Conservation (phyloP, 2,329 filamentous ascomycete species). For the Phaeosphaeriaceae sp. region DNA sequence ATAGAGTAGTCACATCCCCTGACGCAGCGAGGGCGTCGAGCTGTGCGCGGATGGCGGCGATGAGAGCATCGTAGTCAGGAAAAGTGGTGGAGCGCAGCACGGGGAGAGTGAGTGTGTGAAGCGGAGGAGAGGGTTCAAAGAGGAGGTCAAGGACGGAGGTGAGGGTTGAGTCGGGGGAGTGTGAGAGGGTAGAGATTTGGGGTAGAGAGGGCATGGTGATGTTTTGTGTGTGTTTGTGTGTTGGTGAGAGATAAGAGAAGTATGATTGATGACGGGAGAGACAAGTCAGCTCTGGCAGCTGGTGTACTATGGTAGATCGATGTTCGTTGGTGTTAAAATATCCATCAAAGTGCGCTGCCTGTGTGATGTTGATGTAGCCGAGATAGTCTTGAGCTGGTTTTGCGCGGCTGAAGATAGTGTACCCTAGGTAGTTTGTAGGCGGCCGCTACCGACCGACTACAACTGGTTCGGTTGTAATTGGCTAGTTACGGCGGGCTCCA, state of each 20-base stretch:
- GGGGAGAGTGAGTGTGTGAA: slow-evolving; percentile 76
- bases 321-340: no score
- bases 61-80: slow-evolving; percentile 71
- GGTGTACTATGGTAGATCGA: no score
- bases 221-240: not conserved
- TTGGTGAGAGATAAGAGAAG: no score
- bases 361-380: no score
- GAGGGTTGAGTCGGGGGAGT: slow-evolving; percentile 63
- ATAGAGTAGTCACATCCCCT: slow-evolving; percentile 65
- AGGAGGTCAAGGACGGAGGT: slow-evolving; percentile 73
- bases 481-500: not conserved
- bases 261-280: no score
- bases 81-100: slow-evolving; percentile 68
- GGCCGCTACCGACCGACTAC: slow-evolving; percentile 38
- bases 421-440: slow-evolving; percentile 19
- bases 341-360: no score
- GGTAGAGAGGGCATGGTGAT: slow-evolving; percentile 59
- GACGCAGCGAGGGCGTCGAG: slow-evolving; percentile 56
- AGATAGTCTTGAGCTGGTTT: no score
- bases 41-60: slow-evolving; percentile 69
- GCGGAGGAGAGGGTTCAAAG: slow-evolving; percentile 80
- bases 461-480: not conserved
- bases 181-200: slow-evolving; percentile 61
- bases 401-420: not conserved
- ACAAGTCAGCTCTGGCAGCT: no score